Base-by-base conservation (phyloP, 2,329 filamentous ascomycete genomes). In the Hypoxylon sp. region DNA sequence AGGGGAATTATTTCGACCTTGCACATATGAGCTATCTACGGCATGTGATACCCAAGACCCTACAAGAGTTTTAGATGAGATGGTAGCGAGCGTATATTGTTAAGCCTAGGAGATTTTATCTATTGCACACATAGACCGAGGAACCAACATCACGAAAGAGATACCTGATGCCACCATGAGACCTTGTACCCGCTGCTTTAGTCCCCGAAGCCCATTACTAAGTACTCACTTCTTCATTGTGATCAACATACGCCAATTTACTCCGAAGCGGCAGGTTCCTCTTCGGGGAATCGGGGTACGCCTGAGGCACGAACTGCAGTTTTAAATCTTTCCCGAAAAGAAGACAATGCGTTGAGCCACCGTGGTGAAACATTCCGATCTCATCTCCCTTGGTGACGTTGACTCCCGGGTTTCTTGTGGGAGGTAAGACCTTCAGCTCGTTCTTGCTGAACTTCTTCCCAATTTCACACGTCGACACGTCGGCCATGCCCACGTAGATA, bases 381-480 rank as follows among this genome's bases (percentile, higher is more conserved):
- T 66, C 57, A 1, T 64, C 56, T 8, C 65, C 63, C 13, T 37
- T 37, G 13, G 15, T 37, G 32, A 37, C 32, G n/a, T n/a, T 6
- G 6, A 37, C 32, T 37, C 32, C 32, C 13, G 4, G 11, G 30
- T 34, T 34, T 1, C 13, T 34, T 34, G 13, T 13, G 32, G 10
- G 32, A 34, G 32, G 32, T 37, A 34, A n/a, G 11, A 4, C 13
- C 5, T n/a, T 37, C 1, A 37, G 32, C 22, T 64, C 64, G 15
- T 44, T 53, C 2, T 63, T 49, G 26, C 41, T 43, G 15, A 59
- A 62, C 15, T 82, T 82, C 10, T 90, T 87, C 0, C 84, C 87
- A 37, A 91, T 87, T 49, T 92, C 88, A 69, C 89, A 91, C 0
- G 87, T 87, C 48, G 85, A 89, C 11, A 92, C 89, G 75, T 93